phyloP scores from a whole-genome alignment of 345 rosid genomes.

The Cardamine chenopodiifolia region DNA sequence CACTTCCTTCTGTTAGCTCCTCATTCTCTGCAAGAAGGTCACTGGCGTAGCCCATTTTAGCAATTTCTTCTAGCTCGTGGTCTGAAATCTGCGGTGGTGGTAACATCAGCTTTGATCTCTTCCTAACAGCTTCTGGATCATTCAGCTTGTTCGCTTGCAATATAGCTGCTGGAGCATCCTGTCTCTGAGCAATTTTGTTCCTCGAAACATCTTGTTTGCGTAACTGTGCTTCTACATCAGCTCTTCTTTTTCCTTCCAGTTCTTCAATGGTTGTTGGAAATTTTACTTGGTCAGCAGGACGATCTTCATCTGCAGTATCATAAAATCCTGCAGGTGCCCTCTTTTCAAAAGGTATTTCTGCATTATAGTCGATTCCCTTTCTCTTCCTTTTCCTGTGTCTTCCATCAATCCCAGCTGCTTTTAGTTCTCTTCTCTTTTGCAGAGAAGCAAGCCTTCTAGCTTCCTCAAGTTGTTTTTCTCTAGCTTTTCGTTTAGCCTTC shows the following conservation, averaged over 20 bases:
- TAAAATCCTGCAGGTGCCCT: conserved; percentile 93
- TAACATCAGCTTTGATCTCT: conserved; percentile 93
- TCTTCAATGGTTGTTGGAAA: conserved; percentile 96
- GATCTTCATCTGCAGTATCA: conserved; percentile 89
- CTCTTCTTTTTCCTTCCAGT: conserved; percentile 92
- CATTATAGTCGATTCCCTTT: conserved; percentile 95
- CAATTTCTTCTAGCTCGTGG: conserved; percentile 92
- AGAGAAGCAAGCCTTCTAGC: conserved; percentile 99
- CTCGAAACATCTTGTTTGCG: conserved; percentile 85
- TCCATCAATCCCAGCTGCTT: conserved; percentile 94
- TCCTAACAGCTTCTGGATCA: conserved; percentile 96
- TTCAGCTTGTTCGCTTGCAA: conserved; percentile 96
- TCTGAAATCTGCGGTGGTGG: conserved; percentile 98
- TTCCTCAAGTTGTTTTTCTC: conserved; percentile 99
- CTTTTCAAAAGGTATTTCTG: conserved; percentile 97
- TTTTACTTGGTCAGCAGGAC: conserved; percentile 69
- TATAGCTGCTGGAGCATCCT: conserved; percentile 93
- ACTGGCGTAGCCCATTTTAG: conserved; percentile 97
- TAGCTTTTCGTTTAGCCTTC: conserved; percentile 96
- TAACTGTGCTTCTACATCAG: conserved; percentile 81
- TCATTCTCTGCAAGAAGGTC: conserved; percentile 83
- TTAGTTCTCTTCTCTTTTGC: conserved; percentile 95
- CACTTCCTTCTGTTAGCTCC: conserved; percentile 86
- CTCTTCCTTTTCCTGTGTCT: conserved; percentile 85
- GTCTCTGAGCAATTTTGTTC: conserved; percentile 90